Conservation (phyloP, 1,284 basidiomycete species). For the Inonotus obliquus region DNA sequence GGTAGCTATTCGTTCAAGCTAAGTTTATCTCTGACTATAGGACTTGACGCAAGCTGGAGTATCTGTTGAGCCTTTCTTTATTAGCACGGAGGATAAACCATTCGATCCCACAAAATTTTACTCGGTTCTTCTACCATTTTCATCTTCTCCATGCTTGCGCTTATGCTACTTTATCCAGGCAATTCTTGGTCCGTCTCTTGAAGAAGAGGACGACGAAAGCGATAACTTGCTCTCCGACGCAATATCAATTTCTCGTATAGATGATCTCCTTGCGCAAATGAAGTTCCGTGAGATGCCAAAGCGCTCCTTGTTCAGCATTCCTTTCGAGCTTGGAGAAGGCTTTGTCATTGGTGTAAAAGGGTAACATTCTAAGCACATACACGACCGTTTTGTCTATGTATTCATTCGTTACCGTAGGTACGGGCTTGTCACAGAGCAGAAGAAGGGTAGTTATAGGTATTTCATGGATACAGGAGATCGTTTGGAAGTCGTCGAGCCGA, state of each 20-base stretch:
- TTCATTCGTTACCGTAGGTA: constrained; percentile 47
- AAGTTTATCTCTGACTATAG: constrained; percentile 34
- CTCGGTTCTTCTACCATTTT: constrained; percentile 49
- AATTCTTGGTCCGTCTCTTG: constrained; percentile 51
- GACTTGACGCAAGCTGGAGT: constrained; percentile 82
- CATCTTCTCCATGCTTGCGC: background rate
- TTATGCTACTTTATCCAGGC: constrained; percentile 36
- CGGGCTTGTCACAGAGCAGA: constrained; percentile 81
- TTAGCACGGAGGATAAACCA: constrained; percentile 62
- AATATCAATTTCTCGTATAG: constrained; percentile 66
- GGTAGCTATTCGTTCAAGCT: background rate
- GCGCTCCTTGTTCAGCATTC: constrained; percentile 80
- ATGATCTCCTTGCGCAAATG: constrained; percentile 81
- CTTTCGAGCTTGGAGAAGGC: constrained; percentile 75
- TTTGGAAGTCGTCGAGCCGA: constrained; percentile 68
- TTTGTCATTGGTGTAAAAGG: constrained; percentile 91
- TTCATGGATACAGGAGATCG: constrained; percentile 76
- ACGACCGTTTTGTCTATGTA: background rate
- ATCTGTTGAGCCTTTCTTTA: constrained; percentile 89
- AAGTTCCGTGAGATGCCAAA: constrained; percentile 85
- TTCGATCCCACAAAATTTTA: constrained; percentile 84
- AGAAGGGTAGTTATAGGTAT: constrained; percentile 74
- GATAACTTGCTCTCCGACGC: constrained; percentile 53
- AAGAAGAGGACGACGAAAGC: constrained; percentile 46
- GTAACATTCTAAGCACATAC: constrained; percentile 41